Base-by-base conservation (phyloP, 805 yeast genomes). In the Metschnikowia anglica region DNA sequence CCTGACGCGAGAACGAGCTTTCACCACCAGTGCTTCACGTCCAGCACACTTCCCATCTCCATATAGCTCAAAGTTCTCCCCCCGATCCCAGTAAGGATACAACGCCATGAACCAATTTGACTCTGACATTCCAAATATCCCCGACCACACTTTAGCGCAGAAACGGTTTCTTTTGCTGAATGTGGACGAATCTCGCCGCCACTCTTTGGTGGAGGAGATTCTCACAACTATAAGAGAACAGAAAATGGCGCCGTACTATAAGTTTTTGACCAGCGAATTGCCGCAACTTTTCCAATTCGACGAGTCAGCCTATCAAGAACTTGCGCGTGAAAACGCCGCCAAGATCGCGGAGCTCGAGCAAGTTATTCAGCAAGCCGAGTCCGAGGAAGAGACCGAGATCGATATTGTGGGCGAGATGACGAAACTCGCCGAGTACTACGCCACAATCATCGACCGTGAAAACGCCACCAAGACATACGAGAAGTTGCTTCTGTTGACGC, bases 351-450 rank as follows among this genome's bases (percentile, higher is more conserved):
- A 58, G 66, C 79, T 62, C 77, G 83, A 69, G 63, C 71, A 59
- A 56, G 74, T 64, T 71, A 79, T 76, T 44, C 72, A 68, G 39
- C 78, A 69, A 49, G 73, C 79, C 17, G 76, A 76, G 38, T 79
- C 75, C 44, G 88, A 81, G 44, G 87, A 83, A 47, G 97, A 90
- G 62, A 95, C 96, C 25, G 96, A 88, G 60, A 66, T 85, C 51
- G 96, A 88, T 58, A 76, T 81, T 28, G 81, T 89, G 7, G 82
- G 81, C 48, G 80, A 83, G 34, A 85, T 88, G 77, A 78, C 81
- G 43, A 78, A 81, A 56, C 77, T 93, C 23, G 97, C 96, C 26
- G 95, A 90, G 60, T 88, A 83, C 65, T 91, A 88, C 63, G 81
- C 97, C 10, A 72, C 73, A 47, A 86, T 89, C 55, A 91, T 96